Evolutionary conservation across 208 protist genomes (phyloP).

Genomic region (Crithidia bombi): DNA sequence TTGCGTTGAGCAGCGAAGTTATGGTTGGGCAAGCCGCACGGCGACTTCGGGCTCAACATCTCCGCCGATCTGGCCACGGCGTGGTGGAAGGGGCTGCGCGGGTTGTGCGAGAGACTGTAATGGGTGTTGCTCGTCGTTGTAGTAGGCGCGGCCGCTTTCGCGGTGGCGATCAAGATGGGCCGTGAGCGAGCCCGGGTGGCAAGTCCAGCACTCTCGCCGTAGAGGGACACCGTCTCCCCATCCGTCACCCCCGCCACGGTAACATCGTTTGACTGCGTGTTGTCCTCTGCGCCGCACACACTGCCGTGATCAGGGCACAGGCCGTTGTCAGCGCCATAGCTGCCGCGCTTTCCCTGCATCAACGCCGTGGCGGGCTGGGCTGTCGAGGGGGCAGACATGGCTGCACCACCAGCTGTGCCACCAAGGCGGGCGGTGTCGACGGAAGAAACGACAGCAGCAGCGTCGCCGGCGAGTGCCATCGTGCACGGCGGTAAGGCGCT

Average conservation of each 20-base stretch:
- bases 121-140: background rate
- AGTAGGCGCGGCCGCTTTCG: background rate
- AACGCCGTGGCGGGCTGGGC: background rate
- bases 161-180: constrained; percentile 1
- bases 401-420: background rate
- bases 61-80: background rate
- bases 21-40: background rate
- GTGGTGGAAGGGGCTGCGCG: background rate
- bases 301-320: background rate
- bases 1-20: background rate
- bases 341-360: no score
- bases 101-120: background rate
- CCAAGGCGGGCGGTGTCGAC: background rate
- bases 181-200: background rate
- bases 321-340: background rate
- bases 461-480: background rate
- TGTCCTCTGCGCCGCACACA: constrained; percentile 8
- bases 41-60: background rate
- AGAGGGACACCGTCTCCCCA: constrained; percentile 11
- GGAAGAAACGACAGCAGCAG: background rate
- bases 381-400: background rate
- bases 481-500: constrained; percentile 1
- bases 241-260: constrained; percentile 22
- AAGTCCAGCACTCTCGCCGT: constrained; percentile 5
- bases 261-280: constrained; percentile 14